Evolutionary conservation across 495 filamentous ascomycete species (phyloP), one percentile per base, ranked within the genome.

Genomic region (Lophium mytilinum): DNA sequence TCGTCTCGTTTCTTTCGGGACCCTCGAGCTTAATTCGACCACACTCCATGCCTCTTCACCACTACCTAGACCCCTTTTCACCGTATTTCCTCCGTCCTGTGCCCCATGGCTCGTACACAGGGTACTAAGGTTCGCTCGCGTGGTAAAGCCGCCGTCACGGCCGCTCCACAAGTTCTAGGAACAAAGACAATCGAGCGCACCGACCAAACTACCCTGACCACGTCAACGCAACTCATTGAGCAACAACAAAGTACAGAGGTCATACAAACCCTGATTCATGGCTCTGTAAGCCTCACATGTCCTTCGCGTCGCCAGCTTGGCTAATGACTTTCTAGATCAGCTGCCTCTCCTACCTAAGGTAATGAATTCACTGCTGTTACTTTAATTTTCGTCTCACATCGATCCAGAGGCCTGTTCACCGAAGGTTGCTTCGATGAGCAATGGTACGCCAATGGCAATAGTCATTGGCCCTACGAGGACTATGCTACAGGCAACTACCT

Each of bases 161-260:
- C 15, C 8, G 37, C 50, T 36, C 14, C 50, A 37, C 50, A 52
- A 40, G 15, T 21, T 2, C 34, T 33, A 4, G 15, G 11, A n/a
- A n/a, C 33, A 17, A 52, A 52, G 21, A 19, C 34, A 9, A 17
- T 34, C 37, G 15, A 37, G 15, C 40, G 30, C 15, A 50, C 30
- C 30, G 52, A 7, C 1, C 15, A 39, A 9, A 17, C 7, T 17
- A 45, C 41, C 33, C 21, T 24, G 14, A 24, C 17, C 45, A 36
- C 49, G 19, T 40, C 36, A 40, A 15, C 15, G 7, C 57, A 40
- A 56, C 40, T 14, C 56, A 50, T 66, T 39, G 58, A 59, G 49
- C 68, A 75, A 54, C 70, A 70, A 41, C 76, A 79, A 52, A 80
- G 76, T 54, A 64, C 75, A 36, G 73, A 79, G 53, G 64, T 80